These are phyloP conservation scores for Colletotrichum sp. DNA, from an alignment of 2,329 filamentous ascomycete genomes.

Conservation along the genomic window DNA sequence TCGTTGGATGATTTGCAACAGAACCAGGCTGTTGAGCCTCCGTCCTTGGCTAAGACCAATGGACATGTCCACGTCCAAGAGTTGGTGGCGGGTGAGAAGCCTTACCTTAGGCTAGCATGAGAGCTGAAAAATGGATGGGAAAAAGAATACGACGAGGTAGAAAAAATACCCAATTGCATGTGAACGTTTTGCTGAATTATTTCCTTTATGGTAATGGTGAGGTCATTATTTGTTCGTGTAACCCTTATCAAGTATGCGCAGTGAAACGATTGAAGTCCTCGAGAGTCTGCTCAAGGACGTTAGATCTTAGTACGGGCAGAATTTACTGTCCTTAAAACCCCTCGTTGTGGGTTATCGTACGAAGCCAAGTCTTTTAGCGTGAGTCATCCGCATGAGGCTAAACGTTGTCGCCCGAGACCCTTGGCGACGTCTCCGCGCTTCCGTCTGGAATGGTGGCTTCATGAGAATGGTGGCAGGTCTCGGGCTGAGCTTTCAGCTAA, in stretches of 20 bases:
- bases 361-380: neutral
- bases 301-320: neutral
- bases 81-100: neutral
- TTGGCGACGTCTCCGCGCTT: neutral
- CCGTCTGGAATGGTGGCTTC: neutral
- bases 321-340: neutral
- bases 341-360: neutral
- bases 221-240: neutral
- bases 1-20: constrained; percentile 20
- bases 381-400: neutral
- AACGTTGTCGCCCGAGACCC: neutral
- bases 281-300: neutral
- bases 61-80: neutral
- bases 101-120: neutral
- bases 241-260: neutral
- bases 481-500: neutral
- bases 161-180: neutral
- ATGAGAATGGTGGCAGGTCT: neutral
- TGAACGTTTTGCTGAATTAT: neutral
- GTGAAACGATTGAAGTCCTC: neutral
- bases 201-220: neutral
- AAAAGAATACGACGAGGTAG: neutral
- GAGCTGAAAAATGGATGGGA: too few species aligned
- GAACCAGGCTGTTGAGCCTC: neutral
- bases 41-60: neutral